Base-by-base conservation (phyloP, 177 flowering plant species). In the Vitis hybrid region DNA sequence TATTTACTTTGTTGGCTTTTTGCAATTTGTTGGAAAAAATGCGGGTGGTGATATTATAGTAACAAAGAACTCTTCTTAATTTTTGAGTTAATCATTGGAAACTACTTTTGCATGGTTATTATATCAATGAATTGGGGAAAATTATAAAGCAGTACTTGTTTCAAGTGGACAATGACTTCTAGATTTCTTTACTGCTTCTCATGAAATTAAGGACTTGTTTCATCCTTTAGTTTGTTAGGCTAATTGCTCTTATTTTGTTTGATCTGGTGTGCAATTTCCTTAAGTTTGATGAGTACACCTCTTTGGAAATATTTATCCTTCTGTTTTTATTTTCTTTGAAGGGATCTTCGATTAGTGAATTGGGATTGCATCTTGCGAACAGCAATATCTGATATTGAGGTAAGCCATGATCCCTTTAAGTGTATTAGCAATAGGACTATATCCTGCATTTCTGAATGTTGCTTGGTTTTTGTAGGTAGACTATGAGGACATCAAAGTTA, bases 311-410 rank as follows among this genome's bases (percentile, higher is more conserved):
- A n/a, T 20, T 66, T 10, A n/a, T 50, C 8, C 20, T 18, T 59
- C 3, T 60, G 10, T 54, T 45, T 39, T 50, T 15, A 20, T 71
- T 69, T 29, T 5, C 20, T 59, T 65, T 70, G 15, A 81, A 95
- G 99, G 82, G 97, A 88, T 84, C 67, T 84, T 50, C 94, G 99
- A 14, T 81, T 93, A 34, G 99, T 95, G 15, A 95, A 95, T 70
- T 95, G 99, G 99, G 98, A 93, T 78, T 93, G 97, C 74, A 72
- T 88, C 68, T 72, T 95, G 79, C 79, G 89, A 69, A 95, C 99
- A 16, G 99, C 99, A 59, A 88, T 95, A 74, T 95, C 99, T 73
- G 99, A 95, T 76, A 90, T 93, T 79, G 99, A 95, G 89, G 99
- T 88, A 67, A 71, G 73, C 61, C 55, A 15, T 39, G 2, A 31